Base-by-base conservation (phyloP, 306 rosid species). In the Pyrus communis region DNA sequence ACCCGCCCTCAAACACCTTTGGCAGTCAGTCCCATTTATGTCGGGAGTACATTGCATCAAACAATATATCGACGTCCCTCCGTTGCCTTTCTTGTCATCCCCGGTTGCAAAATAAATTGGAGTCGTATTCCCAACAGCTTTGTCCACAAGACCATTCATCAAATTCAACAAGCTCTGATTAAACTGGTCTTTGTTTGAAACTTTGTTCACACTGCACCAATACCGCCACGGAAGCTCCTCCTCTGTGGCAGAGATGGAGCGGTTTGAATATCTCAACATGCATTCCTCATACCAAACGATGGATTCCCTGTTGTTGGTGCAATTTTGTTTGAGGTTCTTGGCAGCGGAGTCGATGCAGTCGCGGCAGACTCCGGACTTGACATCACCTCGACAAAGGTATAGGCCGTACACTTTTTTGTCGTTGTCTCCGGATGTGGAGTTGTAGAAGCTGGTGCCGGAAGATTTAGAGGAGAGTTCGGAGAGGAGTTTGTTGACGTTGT, bases 371-470 rank as follows among this genome's bases (percentile, higher is more conserved):
- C 82, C 21, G 15, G 86, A 17, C 55, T 52, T 35, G 59, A 70
- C 18, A 66, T 90, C 93, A 0, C 86, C 88, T 33, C 89, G 85
- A 75, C 91, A 88, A 74, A 86, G 89, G 70, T 79, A 86, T 14
- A 84, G 78, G 23, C 87, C 90, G 70, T 80, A 75, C 46, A 86
- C 66, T 58, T 67, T 12, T 10, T 82, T 49, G 45, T 66, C 10
- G 59, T 73, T 31, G 1, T 45, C 40, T 30, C 76, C 87, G 3
- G 80, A 2, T 11, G 65, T 69, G 72, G 82, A 78, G 75, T 28
- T 4, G 82, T 85, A 85, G 72, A 74, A 63, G 28, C 55, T 28
- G 61, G 11, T 25, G n/a, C 7, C 12, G 19, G 12, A 8, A 27
- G 55, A 69, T 58, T 67, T 76, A 54, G 73, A 66, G 79, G 79